Conservation (phyloP, 345 rosid genomes). For the Theobroma cacao region DNA sequence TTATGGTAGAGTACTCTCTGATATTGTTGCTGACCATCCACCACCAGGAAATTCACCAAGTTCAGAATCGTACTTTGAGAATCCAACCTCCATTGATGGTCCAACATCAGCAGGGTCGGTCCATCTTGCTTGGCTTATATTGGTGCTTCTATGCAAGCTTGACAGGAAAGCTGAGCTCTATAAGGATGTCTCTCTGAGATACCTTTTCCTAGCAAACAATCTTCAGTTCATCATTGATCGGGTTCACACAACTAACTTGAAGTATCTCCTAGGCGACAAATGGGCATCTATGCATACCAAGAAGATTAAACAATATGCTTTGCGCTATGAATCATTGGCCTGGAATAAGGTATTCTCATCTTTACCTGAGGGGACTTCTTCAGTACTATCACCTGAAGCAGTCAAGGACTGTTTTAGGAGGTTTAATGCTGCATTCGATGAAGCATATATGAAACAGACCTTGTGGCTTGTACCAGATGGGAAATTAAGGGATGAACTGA, state of each 20-base stretch:
- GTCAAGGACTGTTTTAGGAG: constrained; percentile 48
- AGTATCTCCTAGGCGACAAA: constrained; percentile 60
- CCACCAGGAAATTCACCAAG: constrained; percentile 27
- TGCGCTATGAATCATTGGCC: constrained; percentile 59
- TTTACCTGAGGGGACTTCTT: constrained; percentile 40
- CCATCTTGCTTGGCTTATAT: constrained; percentile 69
- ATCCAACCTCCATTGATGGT: constrained; percentile 32
- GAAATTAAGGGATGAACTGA: constrained; percentile 59
- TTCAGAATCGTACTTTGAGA: constrained; percentile 52
- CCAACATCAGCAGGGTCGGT: constrained; percentile 30
- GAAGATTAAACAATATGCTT: constrained; percentile 54
- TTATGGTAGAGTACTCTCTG: constrained; percentile 47
- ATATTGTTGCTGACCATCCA: constrained; percentile 57
- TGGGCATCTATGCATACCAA: constrained; percentile 57
- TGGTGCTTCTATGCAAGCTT: constrained; percentile 74
- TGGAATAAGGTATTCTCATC: constrained; percentile 64
- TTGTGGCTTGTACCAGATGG: constrained; percentile 57
- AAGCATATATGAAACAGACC: constrained; percentile 61
- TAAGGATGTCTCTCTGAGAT: constrained; percentile 66
- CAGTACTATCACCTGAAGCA: constrained; percentile 35
- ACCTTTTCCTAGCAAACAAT: constrained; percentile 86
- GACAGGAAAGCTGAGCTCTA: constrained; percentile 62
- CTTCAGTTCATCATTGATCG: constrained; percentile 56
- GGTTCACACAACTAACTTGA: constrained; percentile 47
- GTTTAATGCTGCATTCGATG: constrained; percentile 70